Conservation (phyloP, 2,329 filamentous ascomycete species). For the Albifimbria verrucaria region DNA sequence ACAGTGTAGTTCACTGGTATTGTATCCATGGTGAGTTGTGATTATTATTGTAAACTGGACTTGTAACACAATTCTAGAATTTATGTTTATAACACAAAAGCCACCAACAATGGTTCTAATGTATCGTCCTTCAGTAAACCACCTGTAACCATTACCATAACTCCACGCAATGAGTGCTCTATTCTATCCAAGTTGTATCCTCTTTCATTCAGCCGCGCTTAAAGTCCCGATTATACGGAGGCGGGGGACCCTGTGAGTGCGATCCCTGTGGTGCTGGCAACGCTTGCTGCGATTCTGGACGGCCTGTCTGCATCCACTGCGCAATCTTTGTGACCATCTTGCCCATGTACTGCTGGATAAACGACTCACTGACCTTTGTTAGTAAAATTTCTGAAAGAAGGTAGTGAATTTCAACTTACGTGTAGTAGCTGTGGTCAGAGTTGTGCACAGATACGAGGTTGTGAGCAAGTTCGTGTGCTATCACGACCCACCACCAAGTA, state of each 20-base stretch:
- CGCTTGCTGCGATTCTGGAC: constrained; percentile 1
- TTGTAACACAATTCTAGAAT: no score
- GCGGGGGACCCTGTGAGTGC: constrained; percentile 15
- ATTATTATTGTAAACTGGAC: no score
- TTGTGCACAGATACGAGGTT: constrained; percentile 81
- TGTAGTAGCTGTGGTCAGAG: constrained; percentile 79
- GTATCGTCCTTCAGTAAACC: no score
- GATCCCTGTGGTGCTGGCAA: constrained; percentile 3
- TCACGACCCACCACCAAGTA: constrained; percentile 91
- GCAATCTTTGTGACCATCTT: constrained; percentile 60
- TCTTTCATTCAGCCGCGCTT: no score
- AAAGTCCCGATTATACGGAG: constrained; percentile 16
- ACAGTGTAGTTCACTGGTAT: no score
- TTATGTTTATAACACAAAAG: no score
- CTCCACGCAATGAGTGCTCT: constrained; percentile 3
- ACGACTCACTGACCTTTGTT: constrained; percentile 67
- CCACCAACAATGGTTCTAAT: no score
- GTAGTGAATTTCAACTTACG: constrained; percentile 42
- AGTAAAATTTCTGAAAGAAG: no score
- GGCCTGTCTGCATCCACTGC: constrained; percentile 24
- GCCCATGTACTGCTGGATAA: constrained; percentile 73
- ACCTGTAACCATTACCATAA: neutral
- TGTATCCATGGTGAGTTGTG: no score
- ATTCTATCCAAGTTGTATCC: constrained; percentile 3
- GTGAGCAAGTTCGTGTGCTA: constrained; percentile 94